Percentiles rank a stretch among this genome's conserved stretches.
These are phyloP conservation scores for Cordyceps javanica DNA, from an alignment of 2,329 filamentous ascomycete genomes.

Conservation along the genomic window DNA sequence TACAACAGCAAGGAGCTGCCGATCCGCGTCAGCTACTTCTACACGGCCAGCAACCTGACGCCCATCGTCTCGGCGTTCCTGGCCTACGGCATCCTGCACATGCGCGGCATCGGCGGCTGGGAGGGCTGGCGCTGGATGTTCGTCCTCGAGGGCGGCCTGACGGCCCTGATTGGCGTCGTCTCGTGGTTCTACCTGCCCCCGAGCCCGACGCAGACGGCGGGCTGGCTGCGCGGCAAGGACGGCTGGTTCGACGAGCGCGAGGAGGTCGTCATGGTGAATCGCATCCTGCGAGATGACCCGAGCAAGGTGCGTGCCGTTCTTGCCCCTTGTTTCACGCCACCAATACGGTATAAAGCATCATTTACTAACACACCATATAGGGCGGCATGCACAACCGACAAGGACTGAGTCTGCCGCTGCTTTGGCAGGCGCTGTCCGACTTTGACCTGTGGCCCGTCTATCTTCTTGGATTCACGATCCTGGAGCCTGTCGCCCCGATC, in stretches of 20 bases:
- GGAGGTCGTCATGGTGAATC: constrained; percentile 55
- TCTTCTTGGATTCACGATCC: constrained; percentile 43
- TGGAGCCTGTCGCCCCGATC: constrained; percentile 41
- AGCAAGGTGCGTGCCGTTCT: constrained; percentile 29
- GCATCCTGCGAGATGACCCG: constrained; percentile 53
- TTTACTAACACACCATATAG: not conserved
- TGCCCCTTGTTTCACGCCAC: not conserved
- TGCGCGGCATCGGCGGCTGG: constrained; percentile 30
- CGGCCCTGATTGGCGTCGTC: constrained; percentile 42
- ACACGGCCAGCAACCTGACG: constrained; percentile 33
- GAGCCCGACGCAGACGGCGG: constrained; percentile 42
- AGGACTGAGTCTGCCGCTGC: constrained; percentile 41
- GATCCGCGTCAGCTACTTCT: constrained; percentile 35
- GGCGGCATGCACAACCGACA: constrained; percentile 56
- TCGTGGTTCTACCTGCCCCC: constrained; percentile 51
- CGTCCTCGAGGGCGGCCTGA: constrained; percentile 45
- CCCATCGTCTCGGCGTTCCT: constrained; percentile 33
- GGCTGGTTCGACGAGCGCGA: constrained; percentile 57
- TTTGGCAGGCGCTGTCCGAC: constrained; percentile 48
- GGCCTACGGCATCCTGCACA: constrained; percentile 34
- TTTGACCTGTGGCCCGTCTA: constrained; percentile 45
- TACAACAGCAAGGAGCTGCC: constrained; percentile 36
- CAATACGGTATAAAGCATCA: not conserved
- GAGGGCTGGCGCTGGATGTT: constrained; percentile 47
- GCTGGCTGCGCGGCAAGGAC: constrained; percentile 44